These are phyloP conservation scores for Aegilops bicornis DNA, from an alignment of 176 grass and related monocot genomes.

Conservation along the genomic window DNA sequence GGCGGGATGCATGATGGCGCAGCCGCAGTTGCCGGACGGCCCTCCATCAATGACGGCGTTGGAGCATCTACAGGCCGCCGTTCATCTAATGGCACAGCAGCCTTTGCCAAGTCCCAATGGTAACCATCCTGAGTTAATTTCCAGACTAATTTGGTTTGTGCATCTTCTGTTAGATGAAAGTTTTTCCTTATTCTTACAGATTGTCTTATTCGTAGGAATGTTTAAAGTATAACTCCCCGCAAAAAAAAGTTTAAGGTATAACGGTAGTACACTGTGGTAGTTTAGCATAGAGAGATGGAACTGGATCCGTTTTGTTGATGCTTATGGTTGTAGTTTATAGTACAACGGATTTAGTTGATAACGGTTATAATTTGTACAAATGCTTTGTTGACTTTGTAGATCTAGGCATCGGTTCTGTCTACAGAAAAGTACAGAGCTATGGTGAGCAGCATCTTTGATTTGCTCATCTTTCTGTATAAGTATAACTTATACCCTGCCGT, in stretches of 20 bases:
- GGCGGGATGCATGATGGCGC: neutral
- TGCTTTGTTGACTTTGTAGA: no score
- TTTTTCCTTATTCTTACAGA: neutral
- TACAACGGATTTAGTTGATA: no score
- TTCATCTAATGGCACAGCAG: neutral
- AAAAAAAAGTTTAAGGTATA: neutral
- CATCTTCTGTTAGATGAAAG: neutral
- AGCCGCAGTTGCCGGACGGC: no score
- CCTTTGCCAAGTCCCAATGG: conserved; percentile 37
- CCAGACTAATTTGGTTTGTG: conserved; percentile 49
- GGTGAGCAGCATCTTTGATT: no score
- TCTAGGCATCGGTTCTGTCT: no score
- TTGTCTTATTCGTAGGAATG: neutral
- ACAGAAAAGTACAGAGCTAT: no score
- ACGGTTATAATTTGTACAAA: no score
- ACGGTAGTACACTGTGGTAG: neutral
- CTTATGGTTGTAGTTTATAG: neutral
- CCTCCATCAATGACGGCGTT: neutral
- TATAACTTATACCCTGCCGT: no score
- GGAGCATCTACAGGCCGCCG: neutral
- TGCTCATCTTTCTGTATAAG: no score
- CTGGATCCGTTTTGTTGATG: neutral
- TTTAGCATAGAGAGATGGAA: neutral
- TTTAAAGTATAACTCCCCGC: neutral
- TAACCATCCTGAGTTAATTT: neutral